A percentile compares a stretch with the other conserved stretches of the same genome.
These are phyloP conservation scores for Fraxinus angustifolia DNA, from an alignment of 305 asterid species.

Conservation along the genomic window DNA sequence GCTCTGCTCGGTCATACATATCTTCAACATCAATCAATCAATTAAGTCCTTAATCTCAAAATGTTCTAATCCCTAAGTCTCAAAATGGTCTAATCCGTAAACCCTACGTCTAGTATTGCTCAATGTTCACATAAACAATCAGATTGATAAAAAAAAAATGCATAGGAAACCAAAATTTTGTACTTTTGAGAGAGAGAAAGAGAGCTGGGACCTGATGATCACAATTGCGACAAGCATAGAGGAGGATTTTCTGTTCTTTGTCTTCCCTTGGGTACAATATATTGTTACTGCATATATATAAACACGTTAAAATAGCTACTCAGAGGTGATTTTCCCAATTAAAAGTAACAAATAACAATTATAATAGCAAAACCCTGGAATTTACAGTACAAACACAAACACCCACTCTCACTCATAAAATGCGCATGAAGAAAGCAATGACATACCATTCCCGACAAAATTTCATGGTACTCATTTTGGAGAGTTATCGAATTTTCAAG, in stretches of 20 bases:
- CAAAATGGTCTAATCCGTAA: background rate
- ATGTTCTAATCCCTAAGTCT: background rate
- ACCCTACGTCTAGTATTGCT: background rate
- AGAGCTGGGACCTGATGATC: constrained; percentile 66
- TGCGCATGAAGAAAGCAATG: background rate
- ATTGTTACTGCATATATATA: constrained; percentile 56
- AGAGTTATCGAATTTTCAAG: background rate
- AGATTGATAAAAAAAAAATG: background rate
- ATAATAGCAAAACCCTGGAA: background rate
- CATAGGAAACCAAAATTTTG: background rate
- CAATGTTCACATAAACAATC: background rate
- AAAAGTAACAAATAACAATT: background rate
- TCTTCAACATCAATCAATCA: background rate
- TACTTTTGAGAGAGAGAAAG: background rate
- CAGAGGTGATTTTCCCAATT: background rate
- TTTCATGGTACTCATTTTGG: constrained; percentile 95
- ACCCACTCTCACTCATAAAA: background rate
- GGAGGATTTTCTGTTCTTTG: constrained; percentile 79
- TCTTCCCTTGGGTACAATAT: constrained; percentile 98
- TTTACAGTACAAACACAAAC: background rate
- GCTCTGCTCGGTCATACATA: background rate
- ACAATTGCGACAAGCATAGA: constrained; percentile 90
- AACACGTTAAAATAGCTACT: background rate
- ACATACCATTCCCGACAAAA: constrained; percentile 96
- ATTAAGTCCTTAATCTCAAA: background rate